Percentiles rank a stretch among this genome's conserved stretches.
phyloP scores from a whole-genome alignment of 2,329 filamentous ascomycete genomes.

The Exophiala bonariae region DNA sequence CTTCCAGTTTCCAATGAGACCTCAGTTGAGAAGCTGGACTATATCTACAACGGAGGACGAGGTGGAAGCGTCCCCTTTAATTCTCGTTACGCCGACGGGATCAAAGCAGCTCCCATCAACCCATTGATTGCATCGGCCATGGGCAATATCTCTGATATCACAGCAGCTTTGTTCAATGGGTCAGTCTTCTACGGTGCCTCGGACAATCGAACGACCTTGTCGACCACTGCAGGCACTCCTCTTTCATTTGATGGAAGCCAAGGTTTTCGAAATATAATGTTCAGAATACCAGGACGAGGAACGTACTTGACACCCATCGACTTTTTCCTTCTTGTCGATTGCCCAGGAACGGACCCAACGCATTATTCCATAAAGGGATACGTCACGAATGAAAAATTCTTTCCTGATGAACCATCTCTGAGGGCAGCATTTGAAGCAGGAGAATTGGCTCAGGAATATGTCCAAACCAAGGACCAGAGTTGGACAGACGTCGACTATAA shows the following conservation, averaged over 20 bases:
- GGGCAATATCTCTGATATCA: slow-evolving; percentile 49
- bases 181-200: slow-evolving; percentile 29
- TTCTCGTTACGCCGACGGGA: slow-evolving; percentile 9
- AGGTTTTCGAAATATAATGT: slow-evolving; percentile 43
- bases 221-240: slow-evolving; percentile 35
- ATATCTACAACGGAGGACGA: slow-evolving; percentile 16
- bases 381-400: slow-evolving; percentile 44
- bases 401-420: slow-evolving; percentile 35
- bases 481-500: slow-evolving; percentile 20
- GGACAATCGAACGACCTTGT: slow-evolving; percentile 28
- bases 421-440: slow-evolving; percentile 40
- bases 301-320: slow-evolving; percentile 46
- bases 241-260: slow-evolving; percentile 43
- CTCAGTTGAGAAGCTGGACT: slow-evolving; percentile 31
- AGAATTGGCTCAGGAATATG: slow-evolving; percentile 36
- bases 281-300: slow-evolving; percentile 42
- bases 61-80: slow-evolving; percentile 13
- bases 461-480: slow-evolving; percentile 30
- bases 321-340: slow-evolving; percentile 47
- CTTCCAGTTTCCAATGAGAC: slow-evolving; percentile 45
- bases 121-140: slow-evolving; percentile 41
- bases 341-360: slow-evolving; percentile 45
- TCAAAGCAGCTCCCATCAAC: slow-evolving; percentile 31
- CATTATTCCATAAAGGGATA: slow-evolving; percentile 45
- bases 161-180: slow-evolving; percentile 38